These are phyloP conservation scores for Arthrobotrys iridis DNA, from an alignment of 2,329 filamentous ascomycete species.

Conservation along the genomic window DNA sequence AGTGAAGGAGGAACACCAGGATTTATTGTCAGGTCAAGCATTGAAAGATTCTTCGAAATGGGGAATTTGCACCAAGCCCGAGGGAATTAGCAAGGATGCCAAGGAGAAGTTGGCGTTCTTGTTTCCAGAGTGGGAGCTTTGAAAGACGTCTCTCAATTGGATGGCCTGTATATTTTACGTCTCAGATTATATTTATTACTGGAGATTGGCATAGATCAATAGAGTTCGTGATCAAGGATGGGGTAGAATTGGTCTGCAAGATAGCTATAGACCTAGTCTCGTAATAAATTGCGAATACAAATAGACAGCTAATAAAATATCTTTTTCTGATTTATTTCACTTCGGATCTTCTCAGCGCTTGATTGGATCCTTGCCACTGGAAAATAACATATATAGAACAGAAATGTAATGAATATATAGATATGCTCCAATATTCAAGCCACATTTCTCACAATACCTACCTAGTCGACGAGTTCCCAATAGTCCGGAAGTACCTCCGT, in stretches of 20 bases:
- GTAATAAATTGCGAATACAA: not conserved
- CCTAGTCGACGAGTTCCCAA: not conserved
- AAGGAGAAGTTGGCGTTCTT: conserved; percentile 84
- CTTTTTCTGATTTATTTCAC: not conserved
- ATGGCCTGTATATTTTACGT: too few species aligned
- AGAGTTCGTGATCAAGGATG: not conserved
- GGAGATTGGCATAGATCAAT: not conserved
- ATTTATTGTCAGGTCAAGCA: conserved; percentile 82
- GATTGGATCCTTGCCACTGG: conserved; percentile 12
- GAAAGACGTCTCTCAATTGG: not conserved
- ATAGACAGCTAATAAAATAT: not conserved
- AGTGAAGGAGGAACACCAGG: conserved; percentile 77
- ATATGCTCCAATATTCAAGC: not conserved
- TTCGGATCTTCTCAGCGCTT: conserved; percentile 35
- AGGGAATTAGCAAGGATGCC: conserved; percentile 77
- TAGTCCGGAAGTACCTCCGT: not conserved
- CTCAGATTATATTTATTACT: not conserved
- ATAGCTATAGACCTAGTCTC: too few species aligned
- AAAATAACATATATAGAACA: not conserved
- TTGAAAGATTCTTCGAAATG: conserved; percentile 79
- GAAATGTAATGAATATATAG: not conserved
- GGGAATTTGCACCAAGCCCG: conserved; percentile 83
- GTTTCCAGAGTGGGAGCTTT: conserved; percentile 77
- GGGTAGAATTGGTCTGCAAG: not conserved
- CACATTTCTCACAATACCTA: not conserved